A percentile compares a stretch with the other conserved stretches of the same genome.
These are phyloP conservation scores for Platanthera guangdongensis DNA, from an alignment of 106 monocot species.

Conservation along the genomic window DNA sequence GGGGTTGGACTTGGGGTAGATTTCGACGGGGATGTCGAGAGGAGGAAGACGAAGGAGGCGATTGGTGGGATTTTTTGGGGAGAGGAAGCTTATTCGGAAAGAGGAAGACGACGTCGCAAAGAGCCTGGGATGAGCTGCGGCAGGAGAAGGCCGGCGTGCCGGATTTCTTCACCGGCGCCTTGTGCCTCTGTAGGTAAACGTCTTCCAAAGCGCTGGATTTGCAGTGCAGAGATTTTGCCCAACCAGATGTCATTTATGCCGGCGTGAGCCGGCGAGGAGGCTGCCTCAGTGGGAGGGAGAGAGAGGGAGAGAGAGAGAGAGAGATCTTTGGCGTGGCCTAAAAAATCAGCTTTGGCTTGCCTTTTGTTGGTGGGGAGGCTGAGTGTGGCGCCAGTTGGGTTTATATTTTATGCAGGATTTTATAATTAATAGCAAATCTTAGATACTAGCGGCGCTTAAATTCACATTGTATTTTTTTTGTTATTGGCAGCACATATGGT, in stretches of 20 bases:
- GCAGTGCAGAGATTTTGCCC: slow-evolving; percentile 48
- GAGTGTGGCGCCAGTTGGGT: neutral
- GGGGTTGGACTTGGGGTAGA: slow-evolving; percentile 9
- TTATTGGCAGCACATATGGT: no score
- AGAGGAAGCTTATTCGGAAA: slow-evolving; percentile 15
- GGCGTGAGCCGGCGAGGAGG: neutral
- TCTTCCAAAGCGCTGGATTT: slow-evolving; percentile 43
- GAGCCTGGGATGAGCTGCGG: slow-evolving; percentile 20
- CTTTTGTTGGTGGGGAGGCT: neutral
- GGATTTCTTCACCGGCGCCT: slow-evolving; percentile 8
- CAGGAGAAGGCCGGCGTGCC: slow-evolving; percentile 18
- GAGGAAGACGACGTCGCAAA: slow-evolving; percentile 31
- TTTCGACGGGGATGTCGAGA: neutral
- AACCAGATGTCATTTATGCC: slow-evolving; percentile 25
- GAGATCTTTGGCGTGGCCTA: neutral
- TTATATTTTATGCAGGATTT: no score
- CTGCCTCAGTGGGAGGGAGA: neutral
- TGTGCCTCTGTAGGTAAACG: slow-evolving; percentile 18
- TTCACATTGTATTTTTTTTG: no score
- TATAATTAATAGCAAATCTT: no score
- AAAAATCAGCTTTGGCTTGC: neutral
- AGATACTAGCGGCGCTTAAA: no score
- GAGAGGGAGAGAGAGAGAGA: neutral
- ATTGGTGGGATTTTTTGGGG: slow-evolving; percentile 11
- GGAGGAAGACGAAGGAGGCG: neutral